phyloP scores from a whole-genome alignment of 345 rosid genomes.

The Citrus sinensis region DVS_A1.0 CM039163.1:3942501-3943000 shows the following conservation, averaged over 20 bases:
- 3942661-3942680: conserved; percentile 38
- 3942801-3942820: conserved; percentile 42
- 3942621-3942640: conserved; percentile 37
- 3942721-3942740: conserved; percentile 44
- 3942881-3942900: conserved; percentile 22
- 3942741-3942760: conserved; percentile 39
- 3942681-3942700: conserved; percentile 45
- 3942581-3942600: conserved; percentile 45
- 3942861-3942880: conserved; percentile 32
- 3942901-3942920: conserved; percentile 26
- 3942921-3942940: conserved; percentile 40
- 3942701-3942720: conserved; percentile 31
- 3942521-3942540: conserved; percentile 22
- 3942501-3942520: conserved; percentile 28
- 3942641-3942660: conserved; percentile 35
- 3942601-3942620: conserved; percentile 24
- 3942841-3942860: conserved; percentile 44
- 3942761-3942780: conserved; percentile 36
- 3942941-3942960: conserved; percentile 36
- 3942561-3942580: conserved; percentile 37
- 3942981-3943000: background rate
- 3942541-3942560: conserved; percentile 18
- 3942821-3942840: conserved; percentile 29
- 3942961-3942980: conserved; percentile 7
- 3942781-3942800: conserved; percentile 36